Evolutionary conservation across 2,329 filamentous ascomycete species (phyloP), one percentile per base, ranked within the genome.

Genomic region (Scytalidium lignicola): DNA sequence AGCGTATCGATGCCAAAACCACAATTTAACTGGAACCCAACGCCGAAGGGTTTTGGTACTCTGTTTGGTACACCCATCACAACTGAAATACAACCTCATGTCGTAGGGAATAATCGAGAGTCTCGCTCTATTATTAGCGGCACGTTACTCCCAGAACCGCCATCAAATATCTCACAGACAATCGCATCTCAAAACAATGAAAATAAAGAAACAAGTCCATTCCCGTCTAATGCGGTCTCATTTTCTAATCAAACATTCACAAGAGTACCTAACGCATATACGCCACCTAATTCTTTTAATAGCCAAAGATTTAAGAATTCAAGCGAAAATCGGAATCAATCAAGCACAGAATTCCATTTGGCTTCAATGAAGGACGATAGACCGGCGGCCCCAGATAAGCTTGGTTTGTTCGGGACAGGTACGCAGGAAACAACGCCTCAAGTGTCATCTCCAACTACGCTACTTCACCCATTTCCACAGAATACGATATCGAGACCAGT

Each of bases 21-120:
- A 15, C 12, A 58, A 3, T 55, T 59, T 37, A 53, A 55, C 44
- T 47, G 48, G 19, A 48, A 51, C 4, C 23, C 47, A 19, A 26
- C 44, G 2, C 46, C 51, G n/a, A 54, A 44, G 4, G 41, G 37
- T 5, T 50, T 51, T 10, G 40, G 20, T 12, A 32, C 21, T 17
- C 5, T 17, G 15, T 37, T 37, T 37, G n/a, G n/a, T n/a, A 37
- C 6, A n/a, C 32, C 32, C 7, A 13, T 13, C 5, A 37, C 32
- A 17, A 37, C 32, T n/a, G n/a, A 7, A 37, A 15, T 13, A 13
- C 32, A 37, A n/a, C n/a, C 32, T 13, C 7, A n/a, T 37, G 10
- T 37, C n/a, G 5, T 13, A 17, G 32, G 15, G 12, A n/a, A 8
- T 13, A n/a, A 13, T 37, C 32, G 6, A 15, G 32, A 17, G n/a